A percentile compares a stretch with the other conserved stretches of the same genome.
Evolutionary conservation across 176 grass and related monocot genomes (phyloP).

Genomic region (Triticum dicoccoides): DNA sequence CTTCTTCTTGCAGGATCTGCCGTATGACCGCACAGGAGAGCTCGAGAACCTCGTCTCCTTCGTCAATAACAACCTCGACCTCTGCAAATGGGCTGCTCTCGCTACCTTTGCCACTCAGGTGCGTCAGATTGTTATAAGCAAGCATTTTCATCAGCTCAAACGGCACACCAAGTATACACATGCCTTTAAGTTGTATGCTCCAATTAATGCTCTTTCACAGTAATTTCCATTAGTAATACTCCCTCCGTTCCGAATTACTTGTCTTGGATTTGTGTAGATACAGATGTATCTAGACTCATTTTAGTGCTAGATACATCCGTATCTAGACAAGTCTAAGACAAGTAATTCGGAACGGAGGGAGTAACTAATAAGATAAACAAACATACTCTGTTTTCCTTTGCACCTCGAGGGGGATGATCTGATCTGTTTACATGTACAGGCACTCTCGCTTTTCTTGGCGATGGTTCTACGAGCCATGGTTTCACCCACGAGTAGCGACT

Average conservation of each 20-base stretch:
- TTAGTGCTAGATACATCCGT: too few species aligned
- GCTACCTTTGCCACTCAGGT: slow-evolving; percentile 67
- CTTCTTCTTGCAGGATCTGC: slow-evolving; percentile 53
- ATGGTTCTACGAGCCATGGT: slow-evolving; percentile 61
- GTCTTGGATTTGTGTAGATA: too few species aligned
- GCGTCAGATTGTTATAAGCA: not conserved
- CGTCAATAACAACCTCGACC: slow-evolving; percentile 62
- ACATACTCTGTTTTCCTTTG: not conserved
- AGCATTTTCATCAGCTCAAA: not conserved
- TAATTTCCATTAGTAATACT: too few species aligned
- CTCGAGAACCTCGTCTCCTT: slow-evolving; percentile 62
- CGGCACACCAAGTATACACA: not conserved
- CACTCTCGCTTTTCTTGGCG: slow-evolving; percentile 66
- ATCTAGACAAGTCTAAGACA: too few species aligned
- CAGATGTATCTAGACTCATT: too few species aligned
- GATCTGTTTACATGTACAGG: slow-evolving; percentile 38
- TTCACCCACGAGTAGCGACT: slow-evolving; percentile 40
- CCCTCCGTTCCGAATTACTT: too few species aligned
- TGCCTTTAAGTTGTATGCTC: not conserved
- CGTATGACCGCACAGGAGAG: slow-evolving; percentile 73
- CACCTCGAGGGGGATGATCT: not conserved
- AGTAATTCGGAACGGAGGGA: too few species aligned
- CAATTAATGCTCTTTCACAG: not conserved
- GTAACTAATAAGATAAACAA: not conserved
- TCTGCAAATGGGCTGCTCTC: slow-evolving; percentile 59